Evolutionary conservation across 2,329 filamentous ascomycete species (phyloP).

Genomic region (Neonectria hederae): DNA sequence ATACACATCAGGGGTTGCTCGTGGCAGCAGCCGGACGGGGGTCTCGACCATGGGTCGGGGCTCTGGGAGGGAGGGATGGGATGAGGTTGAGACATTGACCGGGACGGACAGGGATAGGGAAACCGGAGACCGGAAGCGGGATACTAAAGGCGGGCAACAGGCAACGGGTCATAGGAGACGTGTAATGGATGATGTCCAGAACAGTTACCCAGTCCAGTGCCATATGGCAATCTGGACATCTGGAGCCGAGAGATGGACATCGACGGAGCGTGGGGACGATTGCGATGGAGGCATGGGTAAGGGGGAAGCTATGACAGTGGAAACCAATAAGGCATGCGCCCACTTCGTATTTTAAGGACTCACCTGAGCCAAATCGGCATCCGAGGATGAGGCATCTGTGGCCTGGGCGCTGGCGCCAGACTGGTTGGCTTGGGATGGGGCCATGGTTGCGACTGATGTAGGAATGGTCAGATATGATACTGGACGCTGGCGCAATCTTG

Average conservation of each 20-base stretch:
- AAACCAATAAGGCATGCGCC: neutral
- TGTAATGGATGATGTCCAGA: neutral
- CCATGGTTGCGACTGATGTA: constrained; percentile 20
- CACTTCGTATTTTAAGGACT: constrained; percentile 13
- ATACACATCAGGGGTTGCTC: constrained; percentile 26
- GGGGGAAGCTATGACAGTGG: neutral
- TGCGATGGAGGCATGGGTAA: neutral
- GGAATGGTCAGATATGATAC: neutral
- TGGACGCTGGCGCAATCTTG: neutral
- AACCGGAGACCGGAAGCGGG: neutral
- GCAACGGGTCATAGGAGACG: too few relatives aligned
- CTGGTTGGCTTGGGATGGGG: constrained; percentile 25
- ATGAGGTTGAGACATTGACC: too few relatives aligned
- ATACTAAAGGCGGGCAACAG: neutral
- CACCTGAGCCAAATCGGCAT: constrained; percentile 41
- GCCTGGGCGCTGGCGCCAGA: constrained; percentile 25
- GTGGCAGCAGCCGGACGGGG: constrained; percentile 28
- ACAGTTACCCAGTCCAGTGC: neutral
- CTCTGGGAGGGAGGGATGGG: constrained; percentile 16
- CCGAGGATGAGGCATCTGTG: constrained; percentile 29
- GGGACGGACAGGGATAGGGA: neutral
- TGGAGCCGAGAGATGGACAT: neutral
- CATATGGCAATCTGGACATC: neutral
- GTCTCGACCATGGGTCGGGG: constrained; percentile 37
- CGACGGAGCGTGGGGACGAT: too few relatives aligned